Conservation (phyloP, 177 flowering plant species). For the Vitis hybrid region DNA sequence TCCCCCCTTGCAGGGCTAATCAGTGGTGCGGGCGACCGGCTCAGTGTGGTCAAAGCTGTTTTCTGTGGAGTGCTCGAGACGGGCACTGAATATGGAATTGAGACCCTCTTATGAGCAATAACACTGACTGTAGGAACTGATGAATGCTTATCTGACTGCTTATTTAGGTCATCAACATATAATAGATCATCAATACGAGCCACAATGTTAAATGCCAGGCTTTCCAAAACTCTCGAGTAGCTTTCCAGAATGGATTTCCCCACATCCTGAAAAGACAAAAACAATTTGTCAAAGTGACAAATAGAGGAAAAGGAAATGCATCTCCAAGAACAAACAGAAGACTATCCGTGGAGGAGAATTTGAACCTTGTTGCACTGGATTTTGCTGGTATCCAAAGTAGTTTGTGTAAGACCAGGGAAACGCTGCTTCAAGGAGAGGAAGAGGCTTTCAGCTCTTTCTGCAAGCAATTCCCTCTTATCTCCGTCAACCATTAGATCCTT, state of each 20-base stretch:
- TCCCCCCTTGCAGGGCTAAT: slow-evolving; percentile 62
- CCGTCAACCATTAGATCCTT: slow-evolving; percentile 63
- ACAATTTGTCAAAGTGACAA: background rate
- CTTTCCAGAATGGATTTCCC: slow-evolving; percentile 95
- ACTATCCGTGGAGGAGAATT: background rate
- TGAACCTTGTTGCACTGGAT: slow-evolving; percentile 71
- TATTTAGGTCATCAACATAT: slow-evolving; percentile 82
- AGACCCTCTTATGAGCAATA: slow-evolving; percentile 54
- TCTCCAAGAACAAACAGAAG: background rate
- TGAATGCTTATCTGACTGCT: slow-evolving; percentile 54
- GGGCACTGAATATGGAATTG: slow-evolving; percentile 52
- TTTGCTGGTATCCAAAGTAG: slow-evolving; percentile 58
- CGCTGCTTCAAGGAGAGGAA: slow-evolving; percentile 58
- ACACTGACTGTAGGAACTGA: slow-evolving; percentile 52
- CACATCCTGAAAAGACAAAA: slow-evolving; percentile 60
- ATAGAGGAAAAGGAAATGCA: background rate
- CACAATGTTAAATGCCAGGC: slow-evolving; percentile 82
- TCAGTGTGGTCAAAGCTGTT: slow-evolving; percentile 51
- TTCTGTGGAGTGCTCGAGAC: slow-evolving; percentile 66
- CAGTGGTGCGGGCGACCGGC: slow-evolving; percentile 54
- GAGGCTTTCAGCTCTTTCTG: slow-evolving; percentile 60
- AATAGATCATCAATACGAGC: slow-evolving; percentile 93
- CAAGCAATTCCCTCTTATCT: slow-evolving; percentile 59
- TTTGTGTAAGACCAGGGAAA: slow-evolving; percentile 59
- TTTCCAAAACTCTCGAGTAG: slow-evolving; percentile 96